Percentiles rank a stretch among this genome's conserved stretches.
These are phyloP conservation scores for Alternaria metachromatica DNA, from an alignment of 2,329 filamentous ascomycete genomes.

Conservation along the genomic window DNA sequence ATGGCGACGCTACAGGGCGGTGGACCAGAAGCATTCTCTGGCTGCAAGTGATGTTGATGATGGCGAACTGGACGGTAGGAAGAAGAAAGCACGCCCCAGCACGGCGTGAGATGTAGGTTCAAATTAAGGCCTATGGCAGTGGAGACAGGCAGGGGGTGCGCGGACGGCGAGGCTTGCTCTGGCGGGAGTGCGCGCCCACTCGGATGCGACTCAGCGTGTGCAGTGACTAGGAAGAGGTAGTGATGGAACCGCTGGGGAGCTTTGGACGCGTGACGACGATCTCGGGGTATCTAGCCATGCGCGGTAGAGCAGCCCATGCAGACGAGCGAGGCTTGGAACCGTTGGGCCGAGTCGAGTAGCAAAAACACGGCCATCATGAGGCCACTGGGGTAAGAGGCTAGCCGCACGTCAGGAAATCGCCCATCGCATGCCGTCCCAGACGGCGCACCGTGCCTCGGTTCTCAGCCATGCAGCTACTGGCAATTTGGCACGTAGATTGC, in stretches of 20 bases:
- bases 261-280: constrained; percentile 40
- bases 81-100: constrained; percentile 34
- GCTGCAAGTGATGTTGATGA: constrained; percentile 20
- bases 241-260: constrained; percentile 19
- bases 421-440: background rate
- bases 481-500: constrained; percentile 36
- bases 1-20: constrained; percentile 29
- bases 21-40: constrained; percentile 45
- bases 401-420: constrained; percentile 3
- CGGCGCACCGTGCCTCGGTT: constrained; percentile 25
- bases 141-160: constrained; percentile 33
- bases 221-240: constrained; percentile 10
- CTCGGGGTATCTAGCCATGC: constrained; percentile 33
- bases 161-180: constrained; percentile 40
- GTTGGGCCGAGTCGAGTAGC: constrained; percentile 11
- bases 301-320: constrained; percentile 10
- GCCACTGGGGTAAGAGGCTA: constrained; percentile 18
- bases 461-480: constrained; percentile 10
- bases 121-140: constrained; percentile 50
- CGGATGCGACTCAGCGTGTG: constrained; percentile 37
- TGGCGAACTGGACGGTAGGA: constrained; percentile 27
- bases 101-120: constrained; percentile 43
- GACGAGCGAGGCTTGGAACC: constrained; percentile 6
- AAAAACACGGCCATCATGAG: constrained; percentile 26
- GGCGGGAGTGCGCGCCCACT: constrained; percentile 40